These are phyloP conservation scores for Coemansia sp. DNA, from an alignment of 192 early-diverging fungal species.

Conservation along the genomic window DNA sequence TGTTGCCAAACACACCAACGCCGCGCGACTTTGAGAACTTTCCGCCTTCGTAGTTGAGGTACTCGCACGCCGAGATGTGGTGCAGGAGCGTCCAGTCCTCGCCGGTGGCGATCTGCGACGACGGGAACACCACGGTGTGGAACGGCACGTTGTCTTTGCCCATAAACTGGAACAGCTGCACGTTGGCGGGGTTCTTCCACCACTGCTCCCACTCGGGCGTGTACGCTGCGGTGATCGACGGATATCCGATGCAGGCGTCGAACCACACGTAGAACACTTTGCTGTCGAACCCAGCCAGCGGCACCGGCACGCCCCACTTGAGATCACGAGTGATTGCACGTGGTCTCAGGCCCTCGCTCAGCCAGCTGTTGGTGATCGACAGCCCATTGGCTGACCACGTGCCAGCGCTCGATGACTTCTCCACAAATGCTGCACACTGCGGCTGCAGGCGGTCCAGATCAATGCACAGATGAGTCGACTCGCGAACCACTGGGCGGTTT, in stretches of 20 bases:
- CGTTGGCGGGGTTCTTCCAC: slow-evolving; percentile 98
- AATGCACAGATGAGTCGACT: slow-evolving; percentile 90
- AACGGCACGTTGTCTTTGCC: slow-evolving; percentile 99
- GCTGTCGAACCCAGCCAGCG: slow-evolving; percentile 73
- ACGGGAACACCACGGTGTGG: slow-evolving; percentile 98
- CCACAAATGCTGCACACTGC: slow-evolving; percentile 73
- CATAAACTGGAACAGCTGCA: slow-evolving; percentile 99
- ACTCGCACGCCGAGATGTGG: slow-evolving; percentile 92
- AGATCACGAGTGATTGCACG: slow-evolving; percentile 98
- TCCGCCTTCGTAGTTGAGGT: slow-evolving; percentile 92
- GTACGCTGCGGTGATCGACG: slow-evolving; percentile 96
- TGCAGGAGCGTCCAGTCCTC: slow-evolving; percentile 92
- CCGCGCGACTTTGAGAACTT: slow-evolving; percentile 98
- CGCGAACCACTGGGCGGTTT: slow-evolving; percentile 72
- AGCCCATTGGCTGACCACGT: slow-evolving; percentile 87
- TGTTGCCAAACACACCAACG: slow-evolving; percentile 96
- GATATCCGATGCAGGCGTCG: slow-evolving; percentile 97
- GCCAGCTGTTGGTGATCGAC: slow-evolving; percentile 88
- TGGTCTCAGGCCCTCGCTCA: slow-evolving; percentile 87
- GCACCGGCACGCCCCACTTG: slow-evolving; percentile 97
- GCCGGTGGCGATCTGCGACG: slow-evolving; percentile 76
- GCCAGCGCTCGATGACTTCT: slow-evolving; percentile 68
- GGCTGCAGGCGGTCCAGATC: slow-evolving; percentile 78
- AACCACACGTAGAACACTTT: slow-evolving; percentile 99
- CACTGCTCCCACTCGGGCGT: slow-evolving; percentile 93